Evolutionary conservation across 1,284 basidiomycete genomes (phyloP), one percentile per base, ranked within the genome.

Genomic region (Ceraceosorus guamensis): DNA sequence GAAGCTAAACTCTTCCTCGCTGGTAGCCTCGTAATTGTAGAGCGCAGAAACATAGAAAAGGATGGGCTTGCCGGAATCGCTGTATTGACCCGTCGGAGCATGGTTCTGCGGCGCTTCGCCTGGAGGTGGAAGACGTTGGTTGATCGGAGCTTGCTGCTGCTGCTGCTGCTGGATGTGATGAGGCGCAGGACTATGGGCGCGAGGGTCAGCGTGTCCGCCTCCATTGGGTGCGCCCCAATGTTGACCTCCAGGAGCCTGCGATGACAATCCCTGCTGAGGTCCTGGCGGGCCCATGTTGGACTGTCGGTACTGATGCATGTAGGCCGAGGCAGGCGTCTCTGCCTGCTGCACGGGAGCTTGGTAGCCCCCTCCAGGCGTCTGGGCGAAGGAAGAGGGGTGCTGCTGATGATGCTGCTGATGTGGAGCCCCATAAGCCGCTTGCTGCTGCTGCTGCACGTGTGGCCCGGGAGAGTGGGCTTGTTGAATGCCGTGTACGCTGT

Each of bases 11-110:
- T 92, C 89, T 74, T 90, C 87, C 3, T 87, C 84, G 60, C 88
- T 88, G 16, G 87, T 85, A 24, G 91, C 91, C 13, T 79, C 78
- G 70, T 96, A 96, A 75, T 95, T 89, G 76, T 91, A 96, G 68
- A 96, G 78, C 37, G 92, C 92, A 80, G 68, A 74, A 52, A 76
- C 73, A 69, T 91, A 91, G 78, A 92, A 91, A 66, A 90, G 69
- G 45, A 92, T 85, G 2, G 83, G 83, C 46, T 82, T 80, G 0
- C 89, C 89, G 51, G 85, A 83, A 56, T 90, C 87, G 32, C 86
- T 88, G 55, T 83, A 85, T 66, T 86, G 82, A 0, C 84, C 83
- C 2, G 85, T 85, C 7, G 84, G 83, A 6, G 83, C 32, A 2
- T 8, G 8, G 33, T 58, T 51, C 41, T 60, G 51, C 3, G 44